These are phyloP conservation scores for Pythium brachiatum DNA, from an alignment of 352 stramenopile species.

Conservation along the genomic window DNA sequence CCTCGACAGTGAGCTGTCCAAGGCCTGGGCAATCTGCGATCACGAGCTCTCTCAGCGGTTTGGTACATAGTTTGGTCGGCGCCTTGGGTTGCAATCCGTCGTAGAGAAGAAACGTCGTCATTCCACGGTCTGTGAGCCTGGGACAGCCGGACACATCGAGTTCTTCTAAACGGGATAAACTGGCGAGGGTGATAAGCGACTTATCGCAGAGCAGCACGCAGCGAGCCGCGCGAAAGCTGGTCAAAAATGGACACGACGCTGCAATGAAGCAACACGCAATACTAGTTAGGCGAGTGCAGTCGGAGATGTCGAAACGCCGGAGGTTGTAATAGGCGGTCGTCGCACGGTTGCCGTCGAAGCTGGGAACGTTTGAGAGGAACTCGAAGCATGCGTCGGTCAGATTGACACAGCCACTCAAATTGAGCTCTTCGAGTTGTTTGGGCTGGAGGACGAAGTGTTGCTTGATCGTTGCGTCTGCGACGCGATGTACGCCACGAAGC, in stretches of 20 bases:
- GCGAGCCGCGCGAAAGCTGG: constrained; percentile 36
- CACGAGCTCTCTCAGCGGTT: constrained; percentile 11
- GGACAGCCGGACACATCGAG: constrained; percentile 52
- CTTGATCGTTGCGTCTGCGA: constrained; percentile 44
- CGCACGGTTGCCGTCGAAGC: constrained; percentile 47
- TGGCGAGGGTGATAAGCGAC: constrained; percentile 45
- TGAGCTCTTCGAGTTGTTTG: constrained; percentile 52
- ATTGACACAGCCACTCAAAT: constrained; percentile 43
- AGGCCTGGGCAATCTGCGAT: constrained; percentile 5
- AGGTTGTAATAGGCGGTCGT: constrained; percentile 44
- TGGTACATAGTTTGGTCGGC: not conserved
- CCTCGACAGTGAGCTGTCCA: constrained; percentile 12
- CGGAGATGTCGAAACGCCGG: constrained; percentile 53
- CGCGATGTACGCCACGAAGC: constrained; percentile 31
- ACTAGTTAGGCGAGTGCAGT: constrained; percentile 44
- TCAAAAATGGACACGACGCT: constrained; percentile 56
- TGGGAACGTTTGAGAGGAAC: constrained; percentile 50
- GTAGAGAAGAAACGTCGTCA: constrained; percentile 47
- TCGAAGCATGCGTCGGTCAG: constrained; percentile 60
- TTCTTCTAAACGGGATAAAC: constrained; percentile 45
- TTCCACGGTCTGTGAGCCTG: constrained; percentile 38
- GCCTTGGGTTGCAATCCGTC: constrained; percentile 25
- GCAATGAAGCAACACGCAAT: constrained; percentile 60
- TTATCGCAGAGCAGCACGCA: constrained; percentile 61
- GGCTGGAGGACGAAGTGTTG: constrained; percentile 47